Conservation (phyloP, 2,329 filamentous ascomycete species). For the Talaromyces pinophilus region DNA sequence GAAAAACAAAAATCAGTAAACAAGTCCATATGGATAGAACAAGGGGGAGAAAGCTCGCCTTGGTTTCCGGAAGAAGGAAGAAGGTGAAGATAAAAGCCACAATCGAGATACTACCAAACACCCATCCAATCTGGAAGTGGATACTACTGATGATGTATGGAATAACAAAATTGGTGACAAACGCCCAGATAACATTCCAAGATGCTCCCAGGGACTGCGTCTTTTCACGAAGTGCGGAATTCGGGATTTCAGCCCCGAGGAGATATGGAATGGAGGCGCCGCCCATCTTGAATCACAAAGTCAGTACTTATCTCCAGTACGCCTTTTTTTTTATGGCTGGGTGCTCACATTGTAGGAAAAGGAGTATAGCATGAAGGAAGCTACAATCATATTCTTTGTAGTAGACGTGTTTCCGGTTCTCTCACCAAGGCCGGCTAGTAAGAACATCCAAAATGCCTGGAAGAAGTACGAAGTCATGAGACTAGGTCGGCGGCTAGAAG, state of each 20-base stretch:
- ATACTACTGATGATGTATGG: conserved; percentile 28
- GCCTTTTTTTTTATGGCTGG: neutral
- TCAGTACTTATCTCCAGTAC: neutral
- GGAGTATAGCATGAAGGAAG: conserved; percentile 26
- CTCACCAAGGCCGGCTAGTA: conserved; percentile 24
- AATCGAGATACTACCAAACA: conserved; percentile 27
- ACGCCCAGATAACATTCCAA: conserved; percentile 30
- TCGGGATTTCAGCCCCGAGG: conserved; percentile 28
- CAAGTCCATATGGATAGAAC: neutral
- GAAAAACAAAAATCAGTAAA: no score
- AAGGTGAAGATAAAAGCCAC: conserved; percentile 27
- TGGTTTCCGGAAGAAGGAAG: conserved; percentile 26
- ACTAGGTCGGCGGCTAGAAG: conserved; percentile 15
- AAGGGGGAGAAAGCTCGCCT: neutral
- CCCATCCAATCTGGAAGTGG: conserved; percentile 28
- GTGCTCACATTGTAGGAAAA: conserved; percentile 25
- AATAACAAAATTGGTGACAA: conserved; percentile 29
- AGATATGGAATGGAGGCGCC: conserved; percentile 29
- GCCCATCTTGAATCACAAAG: conserved; percentile 15
- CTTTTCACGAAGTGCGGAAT: conserved; percentile 28
- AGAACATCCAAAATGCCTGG: conserved; percentile 24
- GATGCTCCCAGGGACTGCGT: conserved; percentile 27
- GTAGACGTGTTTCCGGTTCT: conserved; percentile 10
- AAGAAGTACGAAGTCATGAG: conserved; percentile 23
- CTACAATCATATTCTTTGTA: conserved; percentile 23